A percentile compares a stretch with the other conserved stretches of the same genome.
Evolutionary conservation across 106 monocot genomes (phyloP).

Genomic region (Dendrobium catenatum): DNA sequence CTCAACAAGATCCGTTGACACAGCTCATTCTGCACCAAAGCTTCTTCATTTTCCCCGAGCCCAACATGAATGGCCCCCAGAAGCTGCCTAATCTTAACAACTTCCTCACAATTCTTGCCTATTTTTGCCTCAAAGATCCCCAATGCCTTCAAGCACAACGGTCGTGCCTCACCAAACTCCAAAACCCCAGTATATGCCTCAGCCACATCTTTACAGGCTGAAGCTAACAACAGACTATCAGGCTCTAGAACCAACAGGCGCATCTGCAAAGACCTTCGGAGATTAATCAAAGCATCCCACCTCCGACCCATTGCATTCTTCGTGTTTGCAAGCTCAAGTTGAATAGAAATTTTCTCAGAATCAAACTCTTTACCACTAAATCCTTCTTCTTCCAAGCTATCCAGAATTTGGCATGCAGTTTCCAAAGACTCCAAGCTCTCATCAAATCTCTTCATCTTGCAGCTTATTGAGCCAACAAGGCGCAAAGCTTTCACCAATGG

Average conservation of each 20-base stretch:
- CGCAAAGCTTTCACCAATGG: constrained; percentile 46
- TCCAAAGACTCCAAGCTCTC: constrained; percentile 69
- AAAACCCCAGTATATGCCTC: constrained; percentile 61
- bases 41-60: constrained; percentile 57
- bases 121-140: constrained; percentile 35
- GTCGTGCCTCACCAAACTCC: constrained; percentile 56
- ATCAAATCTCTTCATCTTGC: constrained; percentile 32
- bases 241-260: constrained; percentile 42
- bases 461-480: constrained; percentile 46
- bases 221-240: constrained; percentile 35
- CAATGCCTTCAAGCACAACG: constrained; percentile 51
- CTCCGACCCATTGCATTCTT: constrained; percentile 61
- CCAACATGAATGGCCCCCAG: constrained; percentile 61
- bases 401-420: constrained; percentile 45
- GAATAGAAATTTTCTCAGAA: constrained; percentile 33
- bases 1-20: constrained; percentile 34
- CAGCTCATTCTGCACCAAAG: constrained; percentile 62
- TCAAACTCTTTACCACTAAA: constrained; percentile 23
- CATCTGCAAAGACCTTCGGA: constrained; percentile 46
- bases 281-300: constrained; percentile 54
- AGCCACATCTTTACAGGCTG: constrained; percentile 42
- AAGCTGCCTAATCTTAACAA: constrained; percentile 46
- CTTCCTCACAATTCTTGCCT: constrained; percentile 61
- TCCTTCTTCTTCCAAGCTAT: constrained; percentile 23
- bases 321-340: constrained; percentile 53